These are phyloP conservation scores for Ganoderma leucocontextum DNA, from an alignment of 1,284 basidiomycete genomes.

Conservation along the genomic window DNA sequence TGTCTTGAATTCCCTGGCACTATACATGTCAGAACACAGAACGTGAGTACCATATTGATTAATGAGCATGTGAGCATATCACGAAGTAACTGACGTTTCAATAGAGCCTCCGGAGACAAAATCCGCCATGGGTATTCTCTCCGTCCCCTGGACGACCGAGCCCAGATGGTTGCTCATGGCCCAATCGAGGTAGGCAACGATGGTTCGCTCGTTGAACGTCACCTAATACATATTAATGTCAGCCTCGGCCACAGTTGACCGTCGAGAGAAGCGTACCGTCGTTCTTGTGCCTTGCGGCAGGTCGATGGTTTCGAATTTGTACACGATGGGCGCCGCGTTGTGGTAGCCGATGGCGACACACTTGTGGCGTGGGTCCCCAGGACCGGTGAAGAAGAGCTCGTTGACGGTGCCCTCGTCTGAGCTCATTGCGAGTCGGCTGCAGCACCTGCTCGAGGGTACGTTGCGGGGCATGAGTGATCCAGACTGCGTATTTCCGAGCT, in stretches of 20 bases:
- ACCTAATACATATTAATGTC: constrained; percentile 35
- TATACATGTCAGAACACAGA: constrained; percentile 36
- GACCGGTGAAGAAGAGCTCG: constrained; percentile 74
- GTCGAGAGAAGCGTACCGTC: constrained; percentile 22
- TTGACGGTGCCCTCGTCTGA: constrained; percentile 31
- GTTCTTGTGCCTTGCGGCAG: constrained; percentile 31
- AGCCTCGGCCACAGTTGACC: not conserved
- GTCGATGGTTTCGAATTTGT: constrained; percentile 66
- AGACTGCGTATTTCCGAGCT: not conserved
- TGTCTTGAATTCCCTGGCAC: constrained; percentile 66
- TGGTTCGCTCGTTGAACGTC: constrained; percentile 54
- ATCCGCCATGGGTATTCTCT: constrained; percentile 67
- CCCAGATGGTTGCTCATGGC: constrained; percentile 62
- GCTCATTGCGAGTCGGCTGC: not conserved
- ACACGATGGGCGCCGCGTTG: constrained; percentile 67
- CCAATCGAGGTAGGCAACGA: constrained; percentile 73
- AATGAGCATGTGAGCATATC: not conserved
- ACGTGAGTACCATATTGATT: not conserved
- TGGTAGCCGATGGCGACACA: constrained; percentile 68
- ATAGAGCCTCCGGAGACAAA: constrained; percentile 61
- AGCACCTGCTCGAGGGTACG: not conserved
- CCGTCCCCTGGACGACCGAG: constrained; percentile 59
- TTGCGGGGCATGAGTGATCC: not conserved
- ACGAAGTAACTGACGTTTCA: constrained; percentile 50
- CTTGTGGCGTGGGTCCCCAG: constrained; percentile 67